These are phyloP conservation scores for Botryotinia globosa DNA, from an alignment of 2,329 filamentous ascomycete genomes.

Conservation along the genomic window DNA sequence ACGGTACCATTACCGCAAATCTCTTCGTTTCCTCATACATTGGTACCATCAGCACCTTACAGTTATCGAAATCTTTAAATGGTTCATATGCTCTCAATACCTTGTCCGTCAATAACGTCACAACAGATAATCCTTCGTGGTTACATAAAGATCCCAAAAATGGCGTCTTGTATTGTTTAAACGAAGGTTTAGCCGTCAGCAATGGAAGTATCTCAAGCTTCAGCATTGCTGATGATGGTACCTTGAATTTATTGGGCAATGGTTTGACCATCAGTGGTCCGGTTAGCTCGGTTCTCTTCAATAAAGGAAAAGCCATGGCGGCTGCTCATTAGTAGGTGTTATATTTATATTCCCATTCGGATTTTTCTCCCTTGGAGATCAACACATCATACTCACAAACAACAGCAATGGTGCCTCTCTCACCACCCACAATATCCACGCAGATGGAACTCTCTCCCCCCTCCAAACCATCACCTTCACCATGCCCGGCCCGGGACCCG, in stretches of 20 bases:
- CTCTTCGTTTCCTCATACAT: conserved; percentile 43
- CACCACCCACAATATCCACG: conserved; percentile 7
- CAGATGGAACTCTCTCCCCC: conserved; percentile 19
- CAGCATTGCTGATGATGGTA: conserved; percentile 41
- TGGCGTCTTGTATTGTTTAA: conserved; percentile 32
- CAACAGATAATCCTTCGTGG: conserved; percentile 32
- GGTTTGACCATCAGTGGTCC: conserved; percentile 41
- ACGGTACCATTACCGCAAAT: conserved; percentile 26
- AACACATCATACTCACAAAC: background rate
- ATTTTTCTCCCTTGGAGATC: background rate
- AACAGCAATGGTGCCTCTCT: conserved; percentile 30
- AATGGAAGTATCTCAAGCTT: conserved; percentile 30
- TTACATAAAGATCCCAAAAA: conserved; percentile 31
- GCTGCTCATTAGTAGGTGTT: conserved; percentile 36
- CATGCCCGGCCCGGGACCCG: conserved; percentile 39
- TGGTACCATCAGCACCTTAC: conserved; percentile 40
- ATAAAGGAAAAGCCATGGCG: conserved; percentile 41
- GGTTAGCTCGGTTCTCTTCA: conserved; percentile 44
- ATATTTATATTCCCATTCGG: background rate
- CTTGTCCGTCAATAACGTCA: conserved; percentile 28
- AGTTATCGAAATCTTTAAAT: conserved; percentile 31
- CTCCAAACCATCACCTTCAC: conserved; percentile 45
- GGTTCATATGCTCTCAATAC: conserved; percentile 29
- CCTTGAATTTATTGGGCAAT: conserved; percentile 41
- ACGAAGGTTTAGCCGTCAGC: conserved; percentile 26